A percentile compares a stretch with the other conserved stretches of the same genome.
Evolutionary conservation across 2,329 filamentous ascomycete species (phyloP).

Genomic region (Davidsoniella eucalypti): DNA sequence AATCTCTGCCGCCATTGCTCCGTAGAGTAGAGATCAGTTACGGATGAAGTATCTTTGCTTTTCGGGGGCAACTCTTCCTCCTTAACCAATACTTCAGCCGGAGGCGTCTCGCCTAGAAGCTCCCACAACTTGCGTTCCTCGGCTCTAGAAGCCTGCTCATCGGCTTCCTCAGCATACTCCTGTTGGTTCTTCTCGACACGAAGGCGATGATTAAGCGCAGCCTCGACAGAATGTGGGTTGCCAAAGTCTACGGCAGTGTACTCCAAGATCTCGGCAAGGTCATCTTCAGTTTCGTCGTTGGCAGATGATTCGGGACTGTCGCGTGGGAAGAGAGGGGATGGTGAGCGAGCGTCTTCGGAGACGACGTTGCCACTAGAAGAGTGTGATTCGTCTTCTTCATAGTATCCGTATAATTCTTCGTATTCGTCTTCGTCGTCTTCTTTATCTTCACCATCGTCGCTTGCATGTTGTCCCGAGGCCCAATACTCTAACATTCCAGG

Average conservation of each 20-base stretch:
- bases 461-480: neutral
- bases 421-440: neutral
- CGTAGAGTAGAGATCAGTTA: conserved; percentile 17
- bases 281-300: conserved; percentile 12
- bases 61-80: neutral
- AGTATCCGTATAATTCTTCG: too few relatives aligned
- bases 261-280: conserved; percentile 22
- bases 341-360: neutral
- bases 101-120: conserved; percentile 23
- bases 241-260: conserved; percentile 26
- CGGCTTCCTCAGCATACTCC: conserved; percentile 26
- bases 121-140: conserved; percentile 32
- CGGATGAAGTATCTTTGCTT: neutral
- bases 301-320: neutral
- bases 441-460: neutral
- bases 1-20: conserved; percentile 25
- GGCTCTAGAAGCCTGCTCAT: conserved; percentile 23
- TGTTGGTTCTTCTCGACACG: conserved; percentile 27
- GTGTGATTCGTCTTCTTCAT: neutral
- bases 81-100: conserved; percentile 21
- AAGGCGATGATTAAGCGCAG: conserved; percentile 24
- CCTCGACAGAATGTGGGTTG: conserved; percentile 21
- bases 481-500: neutral
- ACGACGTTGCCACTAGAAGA: neutral
- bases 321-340: conserved; percentile 3